phyloP scores from a whole-genome alignment of 2,329 filamentous ascomycete species.

The Epichloe typhina region DNA sequence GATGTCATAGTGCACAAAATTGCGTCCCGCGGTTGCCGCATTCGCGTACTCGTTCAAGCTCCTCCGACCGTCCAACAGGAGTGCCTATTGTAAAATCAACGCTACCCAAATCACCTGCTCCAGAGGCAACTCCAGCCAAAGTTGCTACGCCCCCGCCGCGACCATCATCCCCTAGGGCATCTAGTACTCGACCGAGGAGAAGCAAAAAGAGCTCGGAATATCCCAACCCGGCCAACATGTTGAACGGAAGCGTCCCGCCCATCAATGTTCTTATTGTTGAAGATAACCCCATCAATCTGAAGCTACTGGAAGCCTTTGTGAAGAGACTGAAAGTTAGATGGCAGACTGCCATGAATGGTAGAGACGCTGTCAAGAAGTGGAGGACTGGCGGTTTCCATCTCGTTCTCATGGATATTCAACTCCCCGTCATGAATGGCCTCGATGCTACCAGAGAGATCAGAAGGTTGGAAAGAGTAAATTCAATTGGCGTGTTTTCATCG shows the following conservation, averaged over 20 bases:
- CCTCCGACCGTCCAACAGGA: conserved; percentile 36
- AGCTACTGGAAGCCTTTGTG: conserved; percentile 87
- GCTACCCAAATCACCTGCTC: conserved; percentile 37
- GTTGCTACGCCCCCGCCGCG: conserved; percentile 41
- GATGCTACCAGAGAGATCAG: conserved; percentile 93
- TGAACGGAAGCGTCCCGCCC: conserved; percentile 76
- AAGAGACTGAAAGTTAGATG: conserved; percentile 90
- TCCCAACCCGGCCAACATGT: conserved; percentile 43
- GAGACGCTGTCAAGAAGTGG: conserved; percentile 90
- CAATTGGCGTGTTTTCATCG: conserved; percentile 82
- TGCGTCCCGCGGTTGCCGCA: conserved; percentile 28
- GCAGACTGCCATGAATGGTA: conserved; percentile 94
- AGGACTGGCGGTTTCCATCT: conserved; percentile 83
- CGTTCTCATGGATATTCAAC: conserved; percentile 96
- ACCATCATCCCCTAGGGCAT: conserved; percentile 33
- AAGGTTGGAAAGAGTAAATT: conserved; percentile 76
- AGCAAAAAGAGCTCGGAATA: conserved; percentile 36
- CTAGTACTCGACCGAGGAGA: conserved; percentile 34
- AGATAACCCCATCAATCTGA: conserved; percentile 96
- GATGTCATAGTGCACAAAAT: conserved; percentile 22
- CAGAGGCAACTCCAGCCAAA: conserved; percentile 28
- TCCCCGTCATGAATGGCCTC: conserved; percentile 91
- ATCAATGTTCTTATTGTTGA: conserved; percentile 98
- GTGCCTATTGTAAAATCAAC: conserved; percentile 36
- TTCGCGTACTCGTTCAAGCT: conserved; percentile 45